phyloP scores from a whole-genome alignment of 1,284 basidiomycete genomes.

The Sanghuangporus weigelae region DNA sequence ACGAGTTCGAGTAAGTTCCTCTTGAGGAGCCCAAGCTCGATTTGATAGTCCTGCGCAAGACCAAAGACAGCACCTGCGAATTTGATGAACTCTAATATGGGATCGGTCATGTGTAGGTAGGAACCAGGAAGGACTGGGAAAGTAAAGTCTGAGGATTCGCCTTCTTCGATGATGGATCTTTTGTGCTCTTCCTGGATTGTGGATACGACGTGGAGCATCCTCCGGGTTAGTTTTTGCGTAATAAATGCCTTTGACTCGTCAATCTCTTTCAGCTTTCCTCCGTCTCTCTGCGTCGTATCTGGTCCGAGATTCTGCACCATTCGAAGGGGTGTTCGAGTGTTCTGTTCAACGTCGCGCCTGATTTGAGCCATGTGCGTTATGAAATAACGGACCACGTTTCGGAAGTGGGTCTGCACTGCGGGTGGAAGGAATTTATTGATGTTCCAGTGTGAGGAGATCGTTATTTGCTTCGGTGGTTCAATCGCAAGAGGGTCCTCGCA shows the following conservation, averaged over 20 bases:
- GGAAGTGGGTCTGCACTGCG: constrained; percentile 79
- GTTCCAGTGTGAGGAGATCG: constrained; percentile 93
- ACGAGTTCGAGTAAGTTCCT: constrained; percentile 89
- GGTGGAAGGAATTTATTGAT: constrained; percentile 88
- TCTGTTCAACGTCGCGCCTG: constrained; percentile 58
- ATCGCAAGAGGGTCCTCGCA: constrained; percentile 71
- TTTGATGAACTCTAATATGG: constrained; percentile 89
- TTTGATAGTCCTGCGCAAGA: constrained; percentile 71
- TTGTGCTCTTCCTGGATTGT: constrained; percentile 63
- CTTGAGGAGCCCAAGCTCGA: constrained; percentile 87
- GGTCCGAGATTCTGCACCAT: constrained; percentile 65
- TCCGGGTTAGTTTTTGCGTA: constrained; percentile 76
- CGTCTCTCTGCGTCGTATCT: constrained; percentile 62
- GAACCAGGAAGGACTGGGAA: constrained; percentile 92
- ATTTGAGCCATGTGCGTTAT: constrained; percentile 83
- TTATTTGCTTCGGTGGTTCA: constrained; percentile 60
- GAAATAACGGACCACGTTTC: constrained; percentile 72
- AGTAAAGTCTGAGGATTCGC: constrained; percentile 52
- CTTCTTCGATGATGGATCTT: constrained; percentile 55
- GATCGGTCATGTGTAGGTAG: constrained; percentile 69
- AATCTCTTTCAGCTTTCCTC: constrained; percentile 64
- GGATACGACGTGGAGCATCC: constrained; percentile 70
- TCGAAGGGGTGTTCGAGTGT: constrained; percentile 68
- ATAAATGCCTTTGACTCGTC: constrained; percentile 73
- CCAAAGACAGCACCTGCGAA: constrained; percentile 78